Conservation (phyloP, 225 moss, liverwort and hornwort species). For the Polytrichum commune region DNA sequence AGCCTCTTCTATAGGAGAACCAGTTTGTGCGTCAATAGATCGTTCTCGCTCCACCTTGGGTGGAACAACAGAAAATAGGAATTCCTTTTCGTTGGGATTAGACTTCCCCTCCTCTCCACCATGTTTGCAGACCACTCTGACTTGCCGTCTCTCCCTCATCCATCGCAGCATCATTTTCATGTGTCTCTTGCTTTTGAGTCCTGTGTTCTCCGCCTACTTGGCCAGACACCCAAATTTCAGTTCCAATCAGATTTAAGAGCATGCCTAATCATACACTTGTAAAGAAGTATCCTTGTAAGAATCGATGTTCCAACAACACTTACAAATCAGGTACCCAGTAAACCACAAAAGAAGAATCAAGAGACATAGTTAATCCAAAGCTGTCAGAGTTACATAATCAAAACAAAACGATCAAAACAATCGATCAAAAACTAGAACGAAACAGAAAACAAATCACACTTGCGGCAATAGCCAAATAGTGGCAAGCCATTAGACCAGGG, state of each 20-base stretch:
- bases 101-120: slow-evolving; percentile 35
- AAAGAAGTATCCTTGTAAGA: too few species aligned
- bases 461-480: too few species aligned
- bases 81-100: slow-evolving; percentile 38
- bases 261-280: too few species aligned
- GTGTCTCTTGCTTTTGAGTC: slow-evolving; percentile 56
- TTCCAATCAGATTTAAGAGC: neutral
- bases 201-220: slow-evolving; percentile 42
- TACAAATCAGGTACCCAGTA: too few species aligned
- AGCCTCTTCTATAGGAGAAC: slow-evolving; percentile 13
- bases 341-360: too few species aligned
- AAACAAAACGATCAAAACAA: too few species aligned
- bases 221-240: neutral
- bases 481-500: too few species aligned
- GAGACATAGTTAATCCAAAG: too few species aligned
- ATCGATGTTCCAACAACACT: too few species aligned
- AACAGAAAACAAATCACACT: too few species aligned
- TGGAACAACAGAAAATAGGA: slow-evolving; percentile 41
- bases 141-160: slow-evolving; percentile 52
- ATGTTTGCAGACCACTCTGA: slow-evolving; percentile 42
- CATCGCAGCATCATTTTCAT: slow-evolving; percentile 61
- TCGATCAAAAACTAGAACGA: too few species aligned
- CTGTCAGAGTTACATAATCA: too few species aligned
- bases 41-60: slow-evolving; percentile 21
- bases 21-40: neutral